These are phyloP conservation scores for Penicillium sp. DNA, from an alignment of 2,329 filamentous ascomycete genomes.

Conservation along the genomic window DNA sequence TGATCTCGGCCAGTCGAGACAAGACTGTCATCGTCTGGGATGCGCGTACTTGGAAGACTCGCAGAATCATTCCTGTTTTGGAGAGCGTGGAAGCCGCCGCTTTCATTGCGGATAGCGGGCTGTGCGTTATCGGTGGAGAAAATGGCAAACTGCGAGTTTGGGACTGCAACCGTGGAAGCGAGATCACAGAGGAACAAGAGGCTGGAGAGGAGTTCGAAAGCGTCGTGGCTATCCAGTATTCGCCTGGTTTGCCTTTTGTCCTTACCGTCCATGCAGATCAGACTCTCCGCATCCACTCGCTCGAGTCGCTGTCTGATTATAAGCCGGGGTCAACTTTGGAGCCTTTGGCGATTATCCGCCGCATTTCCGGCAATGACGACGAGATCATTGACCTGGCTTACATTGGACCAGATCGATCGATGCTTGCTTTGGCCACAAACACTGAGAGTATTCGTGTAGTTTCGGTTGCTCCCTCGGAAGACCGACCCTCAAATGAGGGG, in stretches of 20 bases:
- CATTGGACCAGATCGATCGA: constrained; percentile 73
- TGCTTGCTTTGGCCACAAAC: constrained; percentile 90
- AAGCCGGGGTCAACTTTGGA: constrained; percentile 50
- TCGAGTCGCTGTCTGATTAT: constrained; percentile 38
- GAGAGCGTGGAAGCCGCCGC: constrained; percentile 83
- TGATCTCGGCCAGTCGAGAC: constrained; percentile 85
- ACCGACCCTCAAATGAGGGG: constrained; percentile 33
- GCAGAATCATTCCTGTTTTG: constrained; percentile 76
- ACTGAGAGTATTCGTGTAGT: constrained; percentile 89
- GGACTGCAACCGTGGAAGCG: constrained; percentile 72
- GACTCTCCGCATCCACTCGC: constrained; percentile 73
- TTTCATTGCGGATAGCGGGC: constrained; percentile 68
- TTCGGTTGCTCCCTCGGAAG: constrained; percentile 56
- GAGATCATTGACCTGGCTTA: constrained; percentile 95
- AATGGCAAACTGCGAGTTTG: constrained; percentile 81
- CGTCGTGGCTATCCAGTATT: constrained; percentile 71
- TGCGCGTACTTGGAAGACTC: constrained; percentile 76
- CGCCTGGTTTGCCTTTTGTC: constrained; percentile 65
- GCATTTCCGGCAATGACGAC: constrained; percentile 94
- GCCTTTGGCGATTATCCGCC: constrained; percentile 64
- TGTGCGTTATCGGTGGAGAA: constrained; percentile 82
- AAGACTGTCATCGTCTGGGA: constrained; percentile 96
- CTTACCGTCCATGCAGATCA: constrained; percentile 87
- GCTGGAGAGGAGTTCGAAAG: constrained; percentile 60
- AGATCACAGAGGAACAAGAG: constrained; percentile 74